Evolutionary conservation across 2,329 filamentous ascomycete genomes (phyloP), one percentile per base, ranked within the genome.

Genomic region (Massarina eburnea): DNA sequence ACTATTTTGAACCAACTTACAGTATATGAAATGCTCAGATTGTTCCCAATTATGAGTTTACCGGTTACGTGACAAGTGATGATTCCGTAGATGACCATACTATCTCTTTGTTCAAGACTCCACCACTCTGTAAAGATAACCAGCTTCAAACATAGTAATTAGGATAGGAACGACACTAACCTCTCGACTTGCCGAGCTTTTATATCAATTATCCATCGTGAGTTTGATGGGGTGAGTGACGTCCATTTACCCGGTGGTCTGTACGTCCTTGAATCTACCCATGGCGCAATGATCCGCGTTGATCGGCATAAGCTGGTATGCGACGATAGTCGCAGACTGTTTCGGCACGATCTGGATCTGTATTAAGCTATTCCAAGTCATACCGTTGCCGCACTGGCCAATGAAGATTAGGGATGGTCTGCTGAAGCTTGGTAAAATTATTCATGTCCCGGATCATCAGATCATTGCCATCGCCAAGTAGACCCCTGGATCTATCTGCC

Each of bases 401-500:
- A 26, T 26, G 24, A 26, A 7, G 10, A 10, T 26, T 10, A 26
- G 10, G 6, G 10, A 6, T 26, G 24, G 10, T 26, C 10, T 26
- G 24, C 10, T 26, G 24, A 6, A 10, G 24, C 24, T 46, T 42
- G 5, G 34, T 32, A 3, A 32, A 42, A 12, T 34, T 38, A 15
- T 46, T 32, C 1, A 46, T 18, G 14, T 41, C 39, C 26, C 41
- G 41, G 27, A 46, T 34, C 14, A 33, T 41, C 12, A 41, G 38
- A 32, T 46, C 38, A 21, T 46, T 46, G 9, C 36, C 40, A 18
- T 41, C 43, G n/a, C 37, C 29, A n/a, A 45, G 30, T 17, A 45
- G 21, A 18, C 43, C 21, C 4, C 40, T n/a, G 9, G 35, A 32
- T 15, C 35, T 45, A 10, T 40, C 37, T 2, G 38, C 43, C 26